Conservation (phyloP, 352 stramenopile species). For the Globisporangium mamillatum region DNA sequence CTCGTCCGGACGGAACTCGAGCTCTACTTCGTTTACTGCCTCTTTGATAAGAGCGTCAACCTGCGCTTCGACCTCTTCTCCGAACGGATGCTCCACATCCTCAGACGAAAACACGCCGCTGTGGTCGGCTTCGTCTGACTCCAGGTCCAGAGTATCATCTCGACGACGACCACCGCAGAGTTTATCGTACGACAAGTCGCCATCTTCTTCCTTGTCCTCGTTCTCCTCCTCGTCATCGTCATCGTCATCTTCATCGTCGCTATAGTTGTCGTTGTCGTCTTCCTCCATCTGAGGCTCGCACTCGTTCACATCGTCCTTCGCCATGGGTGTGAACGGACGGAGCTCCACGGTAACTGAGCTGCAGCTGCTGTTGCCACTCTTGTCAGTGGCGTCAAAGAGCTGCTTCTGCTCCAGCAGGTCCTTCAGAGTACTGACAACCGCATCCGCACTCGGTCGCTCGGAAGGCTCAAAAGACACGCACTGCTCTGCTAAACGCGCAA, state of each 20-base stretch:
- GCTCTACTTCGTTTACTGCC: slow-evolving; percentile 22
- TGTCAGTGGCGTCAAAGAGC: slow-evolving; percentile 11
- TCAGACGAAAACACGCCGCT: slow-evolving; percentile 24
- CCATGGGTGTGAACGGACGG: slow-evolving; percentile 49
- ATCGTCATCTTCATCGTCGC: slow-evolving; percentile 49
- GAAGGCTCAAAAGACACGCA: slow-evolving; percentile 78
- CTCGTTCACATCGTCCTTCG: slow-evolving; percentile 27
- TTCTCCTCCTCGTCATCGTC: slow-evolving; percentile 46
- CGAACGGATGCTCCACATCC: slow-evolving; percentile 29
- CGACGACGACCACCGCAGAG: slow-evolving; percentile 14
- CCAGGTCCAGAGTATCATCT: slow-evolving; percentile 42
- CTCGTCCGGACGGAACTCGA: slow-evolving; percentile 22
- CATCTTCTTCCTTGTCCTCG: slow-evolving; percentile 27
- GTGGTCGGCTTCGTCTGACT: slow-evolving; percentile 38
- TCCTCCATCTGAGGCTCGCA: slow-evolving; percentile 60
- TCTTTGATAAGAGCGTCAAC: slow-evolving; percentile 21
- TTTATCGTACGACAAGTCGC: slow-evolving; percentile 28
- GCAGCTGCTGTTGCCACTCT: neutral
- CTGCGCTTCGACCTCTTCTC: slow-evolving; percentile 4
- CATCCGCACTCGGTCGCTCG: slow-evolving; percentile 50
- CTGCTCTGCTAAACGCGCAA: slow-evolving; percentile 62
- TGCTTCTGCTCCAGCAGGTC: slow-evolving; percentile 34
- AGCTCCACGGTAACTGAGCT: slow-evolving; percentile 35
- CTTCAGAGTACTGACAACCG: slow-evolving; percentile 45
- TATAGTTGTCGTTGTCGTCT: slow-evolving; percentile 40